Evolutionary conservation across 1,139 yeast genomes (phyloP).

Genomic region (Arxiozyma telluris): DNA sequence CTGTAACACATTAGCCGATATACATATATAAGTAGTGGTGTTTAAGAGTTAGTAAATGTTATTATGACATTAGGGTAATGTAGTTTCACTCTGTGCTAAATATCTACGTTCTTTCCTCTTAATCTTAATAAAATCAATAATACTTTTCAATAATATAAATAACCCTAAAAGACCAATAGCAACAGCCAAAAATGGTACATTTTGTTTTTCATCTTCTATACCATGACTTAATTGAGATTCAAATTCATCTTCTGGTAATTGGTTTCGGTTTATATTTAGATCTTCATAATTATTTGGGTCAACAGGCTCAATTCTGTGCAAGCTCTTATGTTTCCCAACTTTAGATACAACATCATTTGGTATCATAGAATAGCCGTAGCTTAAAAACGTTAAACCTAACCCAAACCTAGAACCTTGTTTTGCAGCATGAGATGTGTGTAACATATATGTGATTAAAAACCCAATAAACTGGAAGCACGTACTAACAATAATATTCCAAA

Average conservation of each 20-base stretch:
- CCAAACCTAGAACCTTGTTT: slow-evolving; percentile 94
- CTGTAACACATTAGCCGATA: neutral
- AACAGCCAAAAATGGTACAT: slow-evolving; percentile 30
- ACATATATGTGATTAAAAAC: slow-evolving; percentile 75
- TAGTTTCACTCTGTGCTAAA: slow-evolving; percentile 20
- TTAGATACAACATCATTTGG: slow-evolving; percentile 40
- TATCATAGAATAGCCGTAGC: slow-evolving; percentile 64
- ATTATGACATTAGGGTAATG: neutral
- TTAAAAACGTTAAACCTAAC: slow-evolving; percentile 72
- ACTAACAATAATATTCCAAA: slow-evolving; percentile 86
- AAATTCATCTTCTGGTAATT: slow-evolving; percentile 37
- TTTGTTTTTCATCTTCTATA: slow-evolving; percentile 33
- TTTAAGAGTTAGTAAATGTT: too few species aligned
- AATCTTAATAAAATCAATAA: slow-evolving; percentile 66
- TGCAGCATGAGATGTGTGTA: slow-evolving; percentile 96
- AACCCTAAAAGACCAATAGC: slow-evolving; percentile 45
- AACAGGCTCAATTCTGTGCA: slow-evolving; percentile 37
- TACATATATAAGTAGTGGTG: neutral
- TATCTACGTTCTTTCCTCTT: slow-evolving; percentile 54
- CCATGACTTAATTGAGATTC: slow-evolving; percentile 36
- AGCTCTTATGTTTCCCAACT: slow-evolving; percentile 29
- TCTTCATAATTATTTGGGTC: slow-evolving; percentile 52
- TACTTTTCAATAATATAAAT: slow-evolving; percentile 54
- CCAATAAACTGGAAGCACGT: slow-evolving; percentile 91
- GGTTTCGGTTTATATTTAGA: slow-evolving; percentile 24